Evolutionary conservation across 2,329 filamentous ascomycete genomes (phyloP).

Genomic region (Trichoderma endophyticum): DNA sequence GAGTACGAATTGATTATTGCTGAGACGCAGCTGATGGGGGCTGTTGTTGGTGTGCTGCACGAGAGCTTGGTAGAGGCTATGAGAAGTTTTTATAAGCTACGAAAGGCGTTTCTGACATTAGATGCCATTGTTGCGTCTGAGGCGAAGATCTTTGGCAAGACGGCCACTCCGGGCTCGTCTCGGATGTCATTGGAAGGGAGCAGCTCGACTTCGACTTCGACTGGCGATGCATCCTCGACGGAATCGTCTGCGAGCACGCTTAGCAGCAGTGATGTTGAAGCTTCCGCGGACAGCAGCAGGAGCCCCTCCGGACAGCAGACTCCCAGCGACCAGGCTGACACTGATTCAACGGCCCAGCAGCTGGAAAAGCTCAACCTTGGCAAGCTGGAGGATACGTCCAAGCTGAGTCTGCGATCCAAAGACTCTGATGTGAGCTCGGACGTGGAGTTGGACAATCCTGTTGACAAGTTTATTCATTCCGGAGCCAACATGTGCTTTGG

Average conservation of each 20-base stretch:
- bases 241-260: constrained; percentile 18
- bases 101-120: constrained; percentile 82
- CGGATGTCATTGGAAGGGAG: neutral
- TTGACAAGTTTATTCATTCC: constrained; percentile 86
- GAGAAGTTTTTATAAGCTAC: constrained; percentile 86
- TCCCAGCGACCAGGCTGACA: constrained; percentile 30
- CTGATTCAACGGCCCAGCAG: constrained; percentile 22
- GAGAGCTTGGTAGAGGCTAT: constrained; percentile 90
- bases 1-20: constrained; percentile 84
- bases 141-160: constrained; percentile 42
- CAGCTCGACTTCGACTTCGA: neutral
- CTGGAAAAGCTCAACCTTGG: constrained; percentile 22
- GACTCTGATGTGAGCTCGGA: constrained; percentile 55
- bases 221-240: constrained; percentile 30
- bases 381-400: constrained; percentile 17
- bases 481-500: constrained; percentile 89
- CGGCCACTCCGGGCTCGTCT: neutral
- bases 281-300: constrained; percentile 56
- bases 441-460: constrained; percentile 63
- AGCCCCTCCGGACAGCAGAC: constrained; percentile 43
- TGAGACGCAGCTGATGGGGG: constrained; percentile 83
- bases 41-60: constrained; percentile 83
- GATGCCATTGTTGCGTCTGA: constrained; percentile 77
- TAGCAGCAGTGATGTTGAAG: constrained; percentile 23
- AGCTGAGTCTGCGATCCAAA: constrained; percentile 28